These are phyloP conservation scores for Saussurea involucrata DNA, from an alignment of 129 eudicot genomes.

Conservation along the genomic window DNA sequence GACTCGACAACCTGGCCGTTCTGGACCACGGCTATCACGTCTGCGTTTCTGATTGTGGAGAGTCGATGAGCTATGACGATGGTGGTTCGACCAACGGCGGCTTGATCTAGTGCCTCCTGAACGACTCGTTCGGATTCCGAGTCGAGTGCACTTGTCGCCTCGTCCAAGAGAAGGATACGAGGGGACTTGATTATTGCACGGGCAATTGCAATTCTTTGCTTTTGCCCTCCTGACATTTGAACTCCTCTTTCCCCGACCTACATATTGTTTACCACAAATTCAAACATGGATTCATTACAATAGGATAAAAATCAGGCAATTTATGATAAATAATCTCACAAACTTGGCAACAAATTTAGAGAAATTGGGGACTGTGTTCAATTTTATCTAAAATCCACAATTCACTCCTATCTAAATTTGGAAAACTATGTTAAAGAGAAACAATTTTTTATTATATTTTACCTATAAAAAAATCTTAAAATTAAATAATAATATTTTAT, in stretches of 20 bases:
- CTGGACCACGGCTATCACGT: slow-evolving; percentile 61
- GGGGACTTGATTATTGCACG: slow-evolving; percentile 86
- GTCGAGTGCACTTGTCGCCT: slow-evolving; percentile 95
- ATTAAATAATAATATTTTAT: too few relatives aligned
- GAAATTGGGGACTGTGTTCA: too few relatives aligned
- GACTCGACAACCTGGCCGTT: slow-evolving; percentile 64
- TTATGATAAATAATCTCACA: too few relatives aligned
- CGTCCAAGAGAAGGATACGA: slow-evolving; percentile 83
- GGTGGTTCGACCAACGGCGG: slow-evolving; percentile 67
- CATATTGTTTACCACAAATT: not conserved
- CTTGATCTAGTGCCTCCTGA: slow-evolving; percentile 91
- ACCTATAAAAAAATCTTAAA: too few relatives aligned
- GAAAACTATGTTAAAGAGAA: too few relatives aligned
- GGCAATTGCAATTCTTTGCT: slow-evolving; percentile 90
- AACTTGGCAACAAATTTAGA: too few relatives aligned
- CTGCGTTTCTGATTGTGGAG: slow-evolving; percentile 77
- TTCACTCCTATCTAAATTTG: too few relatives aligned
- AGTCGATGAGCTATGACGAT: slow-evolving; percentile 87
- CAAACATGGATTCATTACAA: not conserved
- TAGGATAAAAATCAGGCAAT: not conserved
- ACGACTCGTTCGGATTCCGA: slow-evolving; percentile 77
- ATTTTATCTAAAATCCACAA: too few relatives aligned
- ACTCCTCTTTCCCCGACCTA: slow-evolving; percentile 94
- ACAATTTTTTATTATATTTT: too few relatives aligned
- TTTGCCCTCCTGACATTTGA: slow-evolving; percentile 97